phyloP scores from a whole-genome alignment of 1,139 yeast species.

The Protomyces pachydermus region DNA sequence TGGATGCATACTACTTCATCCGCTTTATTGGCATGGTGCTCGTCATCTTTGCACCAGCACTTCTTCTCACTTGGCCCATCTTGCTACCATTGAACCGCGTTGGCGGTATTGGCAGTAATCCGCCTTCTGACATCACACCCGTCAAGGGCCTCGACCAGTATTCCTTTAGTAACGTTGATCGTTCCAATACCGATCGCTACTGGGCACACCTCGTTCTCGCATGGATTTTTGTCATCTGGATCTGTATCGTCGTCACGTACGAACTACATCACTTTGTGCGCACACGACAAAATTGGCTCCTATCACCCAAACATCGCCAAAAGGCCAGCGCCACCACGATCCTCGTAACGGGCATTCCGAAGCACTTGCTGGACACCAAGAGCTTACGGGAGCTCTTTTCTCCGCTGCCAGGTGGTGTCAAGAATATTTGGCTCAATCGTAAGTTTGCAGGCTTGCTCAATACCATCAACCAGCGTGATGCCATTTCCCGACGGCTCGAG shows the following conservation, averaged over 20 bases:
- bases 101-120: constrained; percentile 49
- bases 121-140: constrained; percentile 36
- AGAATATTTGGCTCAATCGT: constrained; percentile 69
- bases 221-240: constrained; percentile 68
- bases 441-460: constrained; percentile 56
- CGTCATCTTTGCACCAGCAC: constrained; percentile 57
- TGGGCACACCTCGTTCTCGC: constrained; percentile 83
- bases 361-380: constrained; percentile 57
- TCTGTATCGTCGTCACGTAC: constrained; percentile 67
- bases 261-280: constrained; percentile 77
- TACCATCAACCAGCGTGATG: constrained; percentile 58
- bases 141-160: constrained; percentile 64
- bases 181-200: constrained; percentile 52
- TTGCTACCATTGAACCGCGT: constrained; percentile 84
- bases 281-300: constrained; percentile 78
- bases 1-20: constrained; percentile 75
- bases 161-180: constrained; percentile 70
- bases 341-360: constrained; percentile 77
- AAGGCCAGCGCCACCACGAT: constrained; percentile 63
- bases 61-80: constrained; percentile 66
- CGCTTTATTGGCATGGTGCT: constrained; percentile 67
- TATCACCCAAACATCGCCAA: constrained; percentile 59
- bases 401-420: constrained; percentile 52
- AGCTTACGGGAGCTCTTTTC: constrained; percentile 58
- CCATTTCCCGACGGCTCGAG: constrained; percentile 63